Evolutionary conservation across 2,329 filamentous ascomycete genomes (phyloP), one percentile per base, ranked within the genome.

Genomic region (Pseudocercospora musae): DNA sequence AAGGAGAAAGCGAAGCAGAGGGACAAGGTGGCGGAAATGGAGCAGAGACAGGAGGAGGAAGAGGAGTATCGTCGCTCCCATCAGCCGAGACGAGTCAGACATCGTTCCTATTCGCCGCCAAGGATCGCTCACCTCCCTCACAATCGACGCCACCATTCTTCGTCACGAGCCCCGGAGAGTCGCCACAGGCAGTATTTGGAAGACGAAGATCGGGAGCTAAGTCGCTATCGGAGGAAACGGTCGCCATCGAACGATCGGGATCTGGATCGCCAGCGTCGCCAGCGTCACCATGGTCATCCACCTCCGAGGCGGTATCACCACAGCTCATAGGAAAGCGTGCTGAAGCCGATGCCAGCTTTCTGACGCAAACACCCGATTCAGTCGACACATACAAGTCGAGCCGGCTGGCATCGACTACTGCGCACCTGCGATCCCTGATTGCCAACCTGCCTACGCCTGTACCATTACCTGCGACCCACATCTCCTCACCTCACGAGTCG

Each of bases 241-340:
- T 62, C 61, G 10, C 62, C 62, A 20, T 62, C 64, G 10, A 62
- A 70, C 70, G 72, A 74, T 46, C 68, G 59, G 18, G 63, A 68
- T 10, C 57, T 69, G 65, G 72, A 73, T 52, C 65, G 69, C 21
- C 65, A 73, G 55, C 71, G 71, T 20, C 69, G 59, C 18, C 63
- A 66, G 21, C 71, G 71, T 40, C 70, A 73, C 60, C 69, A 69
- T 62, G 70, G 71, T 27, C 66, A 68, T 52, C 64, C 70, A 54
- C 73, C 72, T 20, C 68, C 72, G 44, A 66, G 68, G 58, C 68
- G 67, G 49, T 73, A 73, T 60, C 72, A 71, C 52, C 69, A 72
- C 72, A 72, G 71, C 65, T 74, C 72, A 18, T 74, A 69, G 72
- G 70, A 72, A 60, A 65, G 62, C 61, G 68, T 74, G 40, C 48